These are phyloP conservation scores for Nannochloris sp. DNA, from an alignment of 139 green algal genomes.

Conservation along the genomic window DNA sequence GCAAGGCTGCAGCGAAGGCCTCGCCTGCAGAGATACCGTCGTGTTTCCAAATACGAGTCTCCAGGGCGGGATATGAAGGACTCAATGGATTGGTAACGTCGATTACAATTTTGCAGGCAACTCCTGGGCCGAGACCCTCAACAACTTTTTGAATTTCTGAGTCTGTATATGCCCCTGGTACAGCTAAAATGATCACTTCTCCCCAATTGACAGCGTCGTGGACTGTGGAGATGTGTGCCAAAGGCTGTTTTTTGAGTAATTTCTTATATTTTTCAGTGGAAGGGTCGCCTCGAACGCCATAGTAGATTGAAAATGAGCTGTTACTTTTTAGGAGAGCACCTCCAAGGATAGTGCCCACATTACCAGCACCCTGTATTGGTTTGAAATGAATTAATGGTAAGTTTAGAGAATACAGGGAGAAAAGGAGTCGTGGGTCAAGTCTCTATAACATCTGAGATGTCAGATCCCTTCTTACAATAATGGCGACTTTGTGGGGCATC, in stretches of 20 bases:
- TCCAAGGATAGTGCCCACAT: constrained; percentile 16
- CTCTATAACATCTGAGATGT: too few species aligned
- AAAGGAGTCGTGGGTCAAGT: too few species aligned
- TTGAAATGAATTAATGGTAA: neutral
- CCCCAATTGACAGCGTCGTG: neutral
- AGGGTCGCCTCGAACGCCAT: constrained; percentile 15
- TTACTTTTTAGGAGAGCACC: neutral
- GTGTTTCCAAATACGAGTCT: constrained; percentile 3
- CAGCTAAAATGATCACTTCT: constrained; percentile 19
- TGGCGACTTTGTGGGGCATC: constrained; percentile 5
- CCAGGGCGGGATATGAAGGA: constrained; percentile 6
- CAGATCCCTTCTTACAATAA: constrained; percentile 20
- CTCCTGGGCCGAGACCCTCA: neutral
- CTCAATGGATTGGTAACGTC: constrained; percentile 23
- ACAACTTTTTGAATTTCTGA: neutral
- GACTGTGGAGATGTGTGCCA: neutral
- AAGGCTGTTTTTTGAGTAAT: constrained; percentile 7
- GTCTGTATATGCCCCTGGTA: neutral
- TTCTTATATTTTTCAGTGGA: neutral
- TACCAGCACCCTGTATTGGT: constrained; percentile 3
- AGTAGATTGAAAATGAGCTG: neutral
- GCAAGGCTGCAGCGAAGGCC: constrained; percentile 18
- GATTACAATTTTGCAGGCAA: constrained; percentile 18
- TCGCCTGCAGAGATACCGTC: constrained; percentile 20
- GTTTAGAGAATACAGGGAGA: too few species aligned